Evolutionary conservation across 331 rosid species (phyloP), one percentile per base, ranked within the genome.

Genomic region (Erythrophleum ivorense): DNA sequence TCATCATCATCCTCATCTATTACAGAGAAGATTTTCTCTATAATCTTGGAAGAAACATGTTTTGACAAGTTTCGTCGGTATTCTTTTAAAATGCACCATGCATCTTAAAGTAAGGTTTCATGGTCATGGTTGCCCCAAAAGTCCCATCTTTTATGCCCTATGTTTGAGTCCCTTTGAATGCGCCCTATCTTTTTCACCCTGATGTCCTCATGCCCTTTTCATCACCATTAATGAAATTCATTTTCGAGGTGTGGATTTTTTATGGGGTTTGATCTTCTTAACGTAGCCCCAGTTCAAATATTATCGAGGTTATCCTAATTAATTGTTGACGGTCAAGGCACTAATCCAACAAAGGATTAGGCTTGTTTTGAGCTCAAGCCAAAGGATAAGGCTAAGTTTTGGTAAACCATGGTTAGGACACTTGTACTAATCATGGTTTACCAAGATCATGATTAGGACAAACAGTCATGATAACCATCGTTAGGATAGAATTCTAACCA

Each of bases 61-160:
- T 88, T 49, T 70, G 75, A 70, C 75, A 70, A 70, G 75, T 69
- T 70, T 21, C 48, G 88, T 82, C 57, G 84, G 84, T 78, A 15
- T 87, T 88, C 91, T 85, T 83, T 82, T 57, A 40, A 82, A 87
- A n/a, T 78, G 78, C 71, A 87, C 92, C 94, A 71, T 80, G 71
- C 76, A 78, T 84, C 73, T 59, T 64, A 88, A 90, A 84, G 89
- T 82, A 62, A 73, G 69, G 78, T 83, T 83, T 59, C 81, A 68
- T 84, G 91, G 94, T 52, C 89, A 38, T 84, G 72, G 75, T 84
- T 82, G 78, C n/a, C 67, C 86, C 77, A 53, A 69, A 33, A 63
- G 87, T 88, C 88, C 89, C 86, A 73, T 88, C 88, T 77, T 59
- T 58, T 48, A 54, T 73, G 65, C 50, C 36, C 1, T 16, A 73